Evolutionary conservation across 768 basidiomycete species (phyloP).

Genomic region (Kwoniella sp.): DNA sequence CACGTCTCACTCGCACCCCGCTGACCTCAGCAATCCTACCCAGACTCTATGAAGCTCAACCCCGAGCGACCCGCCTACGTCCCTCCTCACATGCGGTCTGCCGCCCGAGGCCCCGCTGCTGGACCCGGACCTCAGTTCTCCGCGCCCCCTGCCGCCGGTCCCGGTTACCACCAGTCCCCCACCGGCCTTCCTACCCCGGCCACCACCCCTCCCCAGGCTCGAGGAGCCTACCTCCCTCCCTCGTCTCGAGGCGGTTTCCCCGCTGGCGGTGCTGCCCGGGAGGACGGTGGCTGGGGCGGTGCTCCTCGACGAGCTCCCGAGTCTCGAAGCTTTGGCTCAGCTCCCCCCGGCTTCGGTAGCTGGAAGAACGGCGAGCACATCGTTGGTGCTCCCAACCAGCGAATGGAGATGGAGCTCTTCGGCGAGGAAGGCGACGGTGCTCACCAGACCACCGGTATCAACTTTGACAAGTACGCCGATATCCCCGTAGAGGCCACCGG

Average conservation of each 20-base stretch:
- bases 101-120: constrained; percentile 23
- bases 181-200: constrained; percentile 41
- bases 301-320: constrained; percentile 26
- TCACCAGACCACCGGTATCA: constrained; percentile 84
- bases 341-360: constrained; percentile 56
- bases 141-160: constrained; percentile 19
- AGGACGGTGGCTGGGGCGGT: constrained; percentile 42
- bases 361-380: constrained; percentile 91
- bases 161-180: constrained; percentile 29
- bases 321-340: constrained; percentile 36
- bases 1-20: not conserved
- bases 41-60: constrained; percentile 45
- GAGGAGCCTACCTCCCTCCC: constrained; percentile 25
- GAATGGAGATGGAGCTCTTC: constrained; percentile 93
- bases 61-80: constrained; percentile 51
- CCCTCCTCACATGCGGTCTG: constrained; percentile 50
- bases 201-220: constrained; percentile 29
- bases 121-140: constrained; percentile 33
- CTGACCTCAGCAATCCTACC: not conserved
- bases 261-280: constrained; percentile 3
- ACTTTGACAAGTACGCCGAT: constrained; percentile 99
- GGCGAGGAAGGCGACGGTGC: constrained; percentile 70
- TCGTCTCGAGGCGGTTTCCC: constrained; percentile 9
- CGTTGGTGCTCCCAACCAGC: constrained; percentile 73
- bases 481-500: constrained; percentile 99